Evolutionary conservation across 352 stramenopile genomes (phyloP).

Genomic region (Aphanomyces stellatus): DNA sequence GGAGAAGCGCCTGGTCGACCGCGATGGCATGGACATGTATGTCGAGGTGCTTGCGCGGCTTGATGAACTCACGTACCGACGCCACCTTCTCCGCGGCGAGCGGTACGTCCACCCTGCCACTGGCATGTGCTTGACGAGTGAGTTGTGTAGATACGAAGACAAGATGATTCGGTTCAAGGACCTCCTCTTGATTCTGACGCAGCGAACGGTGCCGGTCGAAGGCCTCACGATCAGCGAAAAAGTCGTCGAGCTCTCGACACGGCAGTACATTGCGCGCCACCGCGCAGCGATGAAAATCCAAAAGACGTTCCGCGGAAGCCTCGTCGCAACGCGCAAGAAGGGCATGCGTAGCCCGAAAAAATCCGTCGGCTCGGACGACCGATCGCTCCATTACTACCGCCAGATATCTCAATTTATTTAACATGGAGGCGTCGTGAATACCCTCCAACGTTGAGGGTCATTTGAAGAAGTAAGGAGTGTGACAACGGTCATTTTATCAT

Average conservation of each 20-base stretch:
- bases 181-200: constrained; percentile 56
- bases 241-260: constrained; percentile 68
- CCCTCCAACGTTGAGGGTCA: too few species aligned
- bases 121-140: neutral
- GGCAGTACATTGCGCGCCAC: constrained; percentile 57
- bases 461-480: too few species aligned
- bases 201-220: constrained; percentile 54
- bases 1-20: constrained; percentile 12
- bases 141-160: constrained; percentile 16
- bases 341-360: neutral
- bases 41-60: constrained; percentile 66
- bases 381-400: constrained; percentile 15
- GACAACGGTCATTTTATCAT: too few species aligned
- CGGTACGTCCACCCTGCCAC: constrained; percentile 25
- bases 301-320: constrained; percentile 32
- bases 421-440: too few species aligned
- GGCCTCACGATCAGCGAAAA: constrained; percentile 74
- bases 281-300: constrained; percentile 54
- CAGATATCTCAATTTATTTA: neutral
- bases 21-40: constrained; percentile 39
- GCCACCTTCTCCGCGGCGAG: constrained; percentile 49
- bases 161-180: constrained; percentile 73
- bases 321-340: constrained; percentile 15
- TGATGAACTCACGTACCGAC: constrained; percentile 48
- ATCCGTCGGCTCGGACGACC: neutral